phyloP scores from a whole-genome alignment of 116 monocot genomes.

The Iris pallida region DNA sequence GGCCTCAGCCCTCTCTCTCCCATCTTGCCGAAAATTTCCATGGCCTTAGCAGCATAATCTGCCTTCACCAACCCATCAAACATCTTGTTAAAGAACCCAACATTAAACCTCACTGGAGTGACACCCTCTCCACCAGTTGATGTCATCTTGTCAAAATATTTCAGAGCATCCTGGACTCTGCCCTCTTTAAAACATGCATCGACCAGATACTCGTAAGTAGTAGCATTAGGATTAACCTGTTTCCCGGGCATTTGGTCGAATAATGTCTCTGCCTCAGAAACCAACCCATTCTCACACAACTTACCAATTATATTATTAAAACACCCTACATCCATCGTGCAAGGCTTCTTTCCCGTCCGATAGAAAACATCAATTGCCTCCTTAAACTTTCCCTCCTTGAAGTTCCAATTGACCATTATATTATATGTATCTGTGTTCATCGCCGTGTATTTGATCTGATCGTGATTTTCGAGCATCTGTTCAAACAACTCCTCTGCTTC shows the following conservation, averaged over 20 bases:
- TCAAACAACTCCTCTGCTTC: constrained; percentile 72
- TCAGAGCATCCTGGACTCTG: constrained; percentile 40
- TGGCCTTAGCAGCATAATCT: constrained; percentile 24
- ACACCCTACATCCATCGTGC: constrained; percentile 75
- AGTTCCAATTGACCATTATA: constrained; percentile 73
- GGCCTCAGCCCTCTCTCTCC: constrained; percentile 33
- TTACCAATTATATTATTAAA: constrained; percentile 86
- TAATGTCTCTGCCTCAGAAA: constrained; percentile 17
- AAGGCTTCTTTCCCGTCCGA: constrained; percentile 50
- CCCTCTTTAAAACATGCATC: constrained; percentile 19
- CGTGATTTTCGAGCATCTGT: constrained; percentile 68
- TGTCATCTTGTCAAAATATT: constrained; percentile 47
- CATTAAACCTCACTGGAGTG: constrained; percentile 33
- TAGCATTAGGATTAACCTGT: constrained; percentile 8
- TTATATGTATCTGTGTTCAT: constrained; percentile 33
- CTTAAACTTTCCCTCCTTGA: constrained; percentile 41
- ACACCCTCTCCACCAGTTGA: constrained; percentile 25
- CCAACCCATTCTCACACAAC: constrained; percentile 44
- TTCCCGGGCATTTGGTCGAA: constrained; percentile 13
- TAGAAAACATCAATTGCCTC: constrained; percentile 82
- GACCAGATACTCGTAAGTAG: constrained; percentile 4
- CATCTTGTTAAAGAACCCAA: constrained; percentile 57
- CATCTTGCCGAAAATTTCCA: constrained; percentile 58
- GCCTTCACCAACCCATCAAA: constrained; percentile 62
- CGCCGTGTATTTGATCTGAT: constrained; percentile 52